These are phyloP conservation scores for Stephanodiscus minutulus DNA, from an alignment of 108 stramenopile genomes.

Conservation along the genomic window DNA sequence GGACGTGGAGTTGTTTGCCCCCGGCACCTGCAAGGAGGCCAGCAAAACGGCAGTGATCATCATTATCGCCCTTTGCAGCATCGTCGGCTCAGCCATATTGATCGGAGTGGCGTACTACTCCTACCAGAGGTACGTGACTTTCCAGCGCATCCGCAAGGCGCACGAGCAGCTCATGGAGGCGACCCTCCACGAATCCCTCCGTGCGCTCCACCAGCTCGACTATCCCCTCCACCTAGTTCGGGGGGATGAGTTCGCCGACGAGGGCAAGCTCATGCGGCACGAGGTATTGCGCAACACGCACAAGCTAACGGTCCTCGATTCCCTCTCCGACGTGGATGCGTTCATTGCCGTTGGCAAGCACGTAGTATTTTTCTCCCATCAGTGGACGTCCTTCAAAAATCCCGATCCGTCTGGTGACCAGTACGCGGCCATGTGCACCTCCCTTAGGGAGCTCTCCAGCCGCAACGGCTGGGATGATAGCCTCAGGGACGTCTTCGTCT, in stretches of 20 bases:
- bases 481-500: conserved; percentile 35
- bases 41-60: conserved; percentile 22
- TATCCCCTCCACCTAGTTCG: conserved; percentile 48
- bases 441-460: conserved; percentile 31
- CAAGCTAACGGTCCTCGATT: conserved; percentile 46
- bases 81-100: conserved; percentile 23
- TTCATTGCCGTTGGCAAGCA: conserved; percentile 44
- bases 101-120: conserved; percentile 10
- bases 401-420: conserved; percentile 41
- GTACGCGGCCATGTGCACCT: conserved; percentile 23
- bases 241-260: conserved; percentile 38
- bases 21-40: conserved; percentile 27
- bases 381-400: conserved; percentile 38
- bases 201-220: conserved; percentile 40
- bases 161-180: conserved; percentile 48
- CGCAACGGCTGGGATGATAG: conserved; percentile 33
- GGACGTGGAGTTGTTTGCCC: conserved; percentile 38
- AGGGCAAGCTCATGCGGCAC: conserved; percentile 39
- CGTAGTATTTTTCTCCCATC: conserved; percentile 47
- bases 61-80: conserved; percentile 20
- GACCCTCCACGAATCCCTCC: conserved; percentile 38
- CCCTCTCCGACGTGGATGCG: conserved; percentile 43
- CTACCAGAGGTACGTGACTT: conserved; percentile 25
- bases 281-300: conserved; percentile 44
- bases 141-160: conserved; percentile 32